These are phyloP conservation scores for Plasmodium gonderi DNA, from an alignment of 169 alveolate genomes.

Conservation along the genomic window DNA sequence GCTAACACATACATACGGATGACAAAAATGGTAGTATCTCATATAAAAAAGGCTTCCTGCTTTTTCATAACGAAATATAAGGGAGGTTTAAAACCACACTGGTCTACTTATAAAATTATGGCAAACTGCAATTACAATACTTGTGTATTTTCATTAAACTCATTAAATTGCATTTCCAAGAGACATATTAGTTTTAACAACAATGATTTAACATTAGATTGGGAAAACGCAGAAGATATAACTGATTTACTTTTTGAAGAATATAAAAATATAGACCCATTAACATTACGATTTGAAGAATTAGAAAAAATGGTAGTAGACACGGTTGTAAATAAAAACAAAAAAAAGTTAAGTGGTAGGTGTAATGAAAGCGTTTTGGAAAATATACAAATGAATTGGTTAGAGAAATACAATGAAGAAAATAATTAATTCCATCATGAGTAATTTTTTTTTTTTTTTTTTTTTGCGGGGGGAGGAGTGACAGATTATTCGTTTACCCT, in stretches of 20 bases:
- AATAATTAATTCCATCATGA: background rate
- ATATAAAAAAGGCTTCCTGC: slow-evolving; percentile 7
- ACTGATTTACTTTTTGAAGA: slow-evolving; percentile 62
- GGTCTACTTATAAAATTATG: slow-evolving; percentile 5
- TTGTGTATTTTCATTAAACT: background rate
- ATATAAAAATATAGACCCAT: slow-evolving; percentile 74
- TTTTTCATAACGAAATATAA: slow-evolving; percentile 9
- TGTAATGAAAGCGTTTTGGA: slow-evolving; percentile 80
- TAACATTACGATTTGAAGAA: slow-evolving; percentile 78
- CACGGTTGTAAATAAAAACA: slow-evolving; percentile 72
- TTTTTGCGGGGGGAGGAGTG: no score
- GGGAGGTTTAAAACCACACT: background rate
- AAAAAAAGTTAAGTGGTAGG: slow-evolving; percentile 49
- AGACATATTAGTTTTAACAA: slow-evolving; percentile 23
- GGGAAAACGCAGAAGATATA: slow-evolving; percentile 65
- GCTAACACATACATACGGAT: no score
- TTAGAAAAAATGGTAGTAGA: slow-evolving; percentile 78
- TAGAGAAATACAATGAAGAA: slow-evolving; percentile 67
- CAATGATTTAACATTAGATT: slow-evolving; percentile 32
- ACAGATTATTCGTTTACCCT: background rate
- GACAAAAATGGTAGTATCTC: slow-evolving; percentile 11
- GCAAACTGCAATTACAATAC: background rate
- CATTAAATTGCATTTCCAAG: background rate
- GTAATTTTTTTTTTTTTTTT: background rate
- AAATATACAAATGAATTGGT: slow-evolving; percentile 81